These are phyloP conservation scores for Biscutella laevigata DNA, from an alignment of 441 rosid species.

Conservation along the genomic window DNA sequence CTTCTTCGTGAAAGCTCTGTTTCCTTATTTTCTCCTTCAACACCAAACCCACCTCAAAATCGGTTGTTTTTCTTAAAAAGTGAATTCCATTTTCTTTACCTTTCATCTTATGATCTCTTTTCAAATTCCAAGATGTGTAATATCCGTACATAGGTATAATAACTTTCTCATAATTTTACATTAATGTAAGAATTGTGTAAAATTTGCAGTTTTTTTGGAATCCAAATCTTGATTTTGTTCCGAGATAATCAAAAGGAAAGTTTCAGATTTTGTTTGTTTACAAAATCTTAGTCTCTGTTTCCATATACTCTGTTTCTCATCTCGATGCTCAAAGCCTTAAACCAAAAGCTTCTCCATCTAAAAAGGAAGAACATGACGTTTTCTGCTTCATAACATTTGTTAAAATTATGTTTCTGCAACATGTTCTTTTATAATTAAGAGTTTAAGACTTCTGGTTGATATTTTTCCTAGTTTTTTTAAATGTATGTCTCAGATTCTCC, in stretches of 20 bases:
- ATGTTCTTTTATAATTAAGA: slow-evolving; percentile 2
- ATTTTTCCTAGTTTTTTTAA: slow-evolving; percentile 8
- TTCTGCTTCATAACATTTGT: slow-evolving; percentile 15
- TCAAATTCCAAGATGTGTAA: neutral
- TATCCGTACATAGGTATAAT: neutral
- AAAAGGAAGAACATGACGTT: slow-evolving; percentile 34
- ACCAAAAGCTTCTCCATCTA: neutral
- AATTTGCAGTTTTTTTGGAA: slow-evolving; percentile 17
- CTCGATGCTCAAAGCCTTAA: slow-evolving; percentile 29
- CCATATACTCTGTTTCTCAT: slow-evolving; percentile 25
- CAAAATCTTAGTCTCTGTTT: neutral
- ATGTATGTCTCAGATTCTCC: slow-evolving; percentile 53
- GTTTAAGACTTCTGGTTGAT: neutral
- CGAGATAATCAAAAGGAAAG: neutral
- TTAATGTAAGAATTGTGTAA: neutral
- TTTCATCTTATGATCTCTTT: neutral
- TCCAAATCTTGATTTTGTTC: too few species aligned
- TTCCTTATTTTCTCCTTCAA: slow-evolving; percentile 16
- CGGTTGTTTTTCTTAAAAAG: neutral
- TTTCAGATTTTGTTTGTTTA: neutral
- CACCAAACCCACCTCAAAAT: slow-evolving; percentile 1
- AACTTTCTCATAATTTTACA: neutral
- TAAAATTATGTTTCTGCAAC: neutral
- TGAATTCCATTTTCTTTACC: neutral
- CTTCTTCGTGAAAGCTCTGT: slow-evolving; percentile 16